Percentiles rank a stretch among this genome's conserved stretches.
These are phyloP conservation scores for Solanum hybrid DNA, from an alignment of 305 asterid species.

Conservation along the genomic window DNA sequence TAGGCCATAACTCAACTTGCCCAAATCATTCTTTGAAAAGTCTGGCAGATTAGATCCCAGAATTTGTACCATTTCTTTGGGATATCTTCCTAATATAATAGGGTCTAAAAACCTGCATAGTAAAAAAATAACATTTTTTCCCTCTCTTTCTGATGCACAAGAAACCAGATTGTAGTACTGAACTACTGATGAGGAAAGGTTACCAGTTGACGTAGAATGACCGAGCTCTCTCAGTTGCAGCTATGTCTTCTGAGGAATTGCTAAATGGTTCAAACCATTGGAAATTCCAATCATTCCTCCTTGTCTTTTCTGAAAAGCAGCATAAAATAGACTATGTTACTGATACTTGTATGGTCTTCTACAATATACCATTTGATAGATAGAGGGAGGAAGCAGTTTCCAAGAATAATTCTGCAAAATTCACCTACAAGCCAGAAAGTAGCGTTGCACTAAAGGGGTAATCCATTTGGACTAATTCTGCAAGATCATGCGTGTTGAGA, in stretches of 20 bases:
- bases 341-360: not conserved
- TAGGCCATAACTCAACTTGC: slow-evolving; percentile 11
- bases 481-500: not conserved
- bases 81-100: slow-evolving; percentile 42
- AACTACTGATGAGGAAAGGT: not conserved
- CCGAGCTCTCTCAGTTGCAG: slow-evolving; percentile 59
- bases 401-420: not conserved
- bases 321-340: not conserved
- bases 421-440: not conserved
- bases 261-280: slow-evolving; percentile 44
- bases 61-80: slow-evolving; percentile 35
- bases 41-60: slow-evolving; percentile 30
- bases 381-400: not conserved
- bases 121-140: not conserved
- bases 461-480: not conserved
- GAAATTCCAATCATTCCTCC: slow-evolving; percentile 44
- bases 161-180: not conserved
- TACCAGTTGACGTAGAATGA: slow-evolving; percentile 45
- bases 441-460: not conserved
- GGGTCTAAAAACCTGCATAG: slow-evolving; percentile 47
- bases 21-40: slow-evolving; percentile 24
- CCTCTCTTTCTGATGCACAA: not conserved
- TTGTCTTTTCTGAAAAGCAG: slow-evolving; percentile 22
- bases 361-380: not conserved
- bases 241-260: slow-evolving; percentile 47